Evolutionary conservation across 2,329 filamentous ascomycete species (phyloP).

Genomic region (Sordariomycetes sp.): DNA sequence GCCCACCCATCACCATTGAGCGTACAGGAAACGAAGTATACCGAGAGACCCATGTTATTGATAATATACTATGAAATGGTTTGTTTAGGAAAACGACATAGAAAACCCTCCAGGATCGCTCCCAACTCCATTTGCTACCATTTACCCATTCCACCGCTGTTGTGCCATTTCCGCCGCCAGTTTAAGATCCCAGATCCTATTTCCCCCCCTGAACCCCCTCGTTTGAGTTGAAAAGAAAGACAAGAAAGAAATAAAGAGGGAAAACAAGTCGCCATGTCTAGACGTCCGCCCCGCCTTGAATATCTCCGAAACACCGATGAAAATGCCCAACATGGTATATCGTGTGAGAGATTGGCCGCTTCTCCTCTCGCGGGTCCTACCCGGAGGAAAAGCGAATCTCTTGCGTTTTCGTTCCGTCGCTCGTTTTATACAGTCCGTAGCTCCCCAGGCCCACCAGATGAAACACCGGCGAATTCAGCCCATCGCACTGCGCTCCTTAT

Average conservation of each 20-base stretch:
- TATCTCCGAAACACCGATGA: conserved; percentile 1
- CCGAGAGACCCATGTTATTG: neutral
- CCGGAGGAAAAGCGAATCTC: too few relatives aligned
- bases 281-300: neutral
- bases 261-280: neutral
- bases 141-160: neutral
- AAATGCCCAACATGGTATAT: conserved; percentile 2
- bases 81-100: neutral
- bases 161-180: neutral
- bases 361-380: neutral
- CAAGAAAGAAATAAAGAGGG: neutral
- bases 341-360: neutral
- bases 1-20: neutral
- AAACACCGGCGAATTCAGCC: neutral
- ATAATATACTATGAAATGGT: neutral
- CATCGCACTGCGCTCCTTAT: conserved; percentile 6
- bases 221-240: neutral
- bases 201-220: neutral
- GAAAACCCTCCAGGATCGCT: neutral
- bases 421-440: neutral
- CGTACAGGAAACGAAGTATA: neutral
- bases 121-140: neutral
- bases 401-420: neutral
- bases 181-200: neutral
- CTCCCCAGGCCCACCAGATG: neutral